phyloP scores from a whole-genome alignment of 108 stramenopile species.

The Stephanodiscus minutulus region DNA sequence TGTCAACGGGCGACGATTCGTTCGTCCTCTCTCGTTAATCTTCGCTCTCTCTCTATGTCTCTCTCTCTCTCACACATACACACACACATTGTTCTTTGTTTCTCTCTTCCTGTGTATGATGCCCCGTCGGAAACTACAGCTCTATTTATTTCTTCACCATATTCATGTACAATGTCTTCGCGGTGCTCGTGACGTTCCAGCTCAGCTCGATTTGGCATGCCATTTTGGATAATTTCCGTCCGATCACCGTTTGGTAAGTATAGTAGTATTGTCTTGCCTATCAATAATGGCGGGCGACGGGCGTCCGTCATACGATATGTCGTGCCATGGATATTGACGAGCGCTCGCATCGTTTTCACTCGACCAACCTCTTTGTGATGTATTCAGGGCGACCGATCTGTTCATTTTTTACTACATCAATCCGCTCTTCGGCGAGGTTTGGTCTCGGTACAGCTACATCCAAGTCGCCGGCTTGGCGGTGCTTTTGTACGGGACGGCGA shows the following conservation, averaged over 20 bases:
- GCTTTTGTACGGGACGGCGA: constrained; percentile 92
- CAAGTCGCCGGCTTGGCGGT: constrained; percentile 90
- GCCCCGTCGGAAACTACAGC: not conserved
- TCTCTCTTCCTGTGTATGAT: not conserved
- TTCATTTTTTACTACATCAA: constrained; percentile 86
- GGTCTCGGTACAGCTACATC: constrained; percentile 85
- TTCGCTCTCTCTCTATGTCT: too few species aligned
- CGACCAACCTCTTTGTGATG: not conserved
- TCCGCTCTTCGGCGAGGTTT: constrained; percentile 83
- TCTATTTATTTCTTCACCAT: constrained; percentile 86
- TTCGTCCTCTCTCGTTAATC: not conserved
- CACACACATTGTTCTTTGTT: constrained; percentile 17
- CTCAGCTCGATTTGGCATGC: constrained; percentile 96
- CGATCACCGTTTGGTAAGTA: constrained; percentile 85
- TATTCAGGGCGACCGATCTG: constrained; percentile 78
- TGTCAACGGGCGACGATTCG: not conserved
- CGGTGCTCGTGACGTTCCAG: constrained; percentile 92
- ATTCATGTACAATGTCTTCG: constrained; percentile 93
- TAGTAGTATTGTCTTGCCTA: not conserved
- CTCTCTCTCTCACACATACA: too few species aligned
- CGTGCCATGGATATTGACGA: too few species aligned
- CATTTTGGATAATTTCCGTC: constrained; percentile 96
- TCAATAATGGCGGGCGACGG: not conserved
- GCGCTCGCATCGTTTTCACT: too few species aligned
- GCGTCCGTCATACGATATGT: too few species aligned